These are phyloP conservation scores for Erythrophleum ivorense DNA, from an alignment of 331 rosid species.

Conservation along the genomic window DNA sequence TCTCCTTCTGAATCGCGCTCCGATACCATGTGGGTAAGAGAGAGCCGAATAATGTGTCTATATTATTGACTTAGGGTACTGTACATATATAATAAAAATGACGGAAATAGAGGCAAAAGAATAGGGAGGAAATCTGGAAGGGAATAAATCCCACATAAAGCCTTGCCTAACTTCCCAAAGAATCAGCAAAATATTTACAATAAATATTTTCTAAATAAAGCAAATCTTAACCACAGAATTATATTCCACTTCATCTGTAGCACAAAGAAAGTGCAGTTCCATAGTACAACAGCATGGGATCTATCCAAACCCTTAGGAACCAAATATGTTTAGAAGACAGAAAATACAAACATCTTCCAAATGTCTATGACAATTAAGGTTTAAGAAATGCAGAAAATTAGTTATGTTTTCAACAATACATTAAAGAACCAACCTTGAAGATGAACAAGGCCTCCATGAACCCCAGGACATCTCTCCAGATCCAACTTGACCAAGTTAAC, in stretches of 20 bases:
- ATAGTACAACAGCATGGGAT: background rate
- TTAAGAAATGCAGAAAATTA: constrained; percentile 1
- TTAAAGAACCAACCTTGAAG: constrained; percentile 64
- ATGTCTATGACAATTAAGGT: background rate
- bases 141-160: too few species aligned
- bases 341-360: background rate
- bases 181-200: too few species aligned
- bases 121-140: too few species aligned
- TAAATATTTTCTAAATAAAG: too few species aligned
- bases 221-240: background rate
- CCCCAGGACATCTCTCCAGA: constrained; percentile 88
- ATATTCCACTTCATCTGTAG: constrained; percentile 3
- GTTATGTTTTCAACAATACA: background rate
- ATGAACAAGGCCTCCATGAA: constrained; percentile 88
- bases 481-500: constrained; percentile 85
- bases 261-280: constrained; percentile 5
- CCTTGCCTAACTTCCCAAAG: too few species aligned
- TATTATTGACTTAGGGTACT: too few species aligned
- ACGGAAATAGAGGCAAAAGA: too few species aligned
- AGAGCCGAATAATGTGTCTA: too few species aligned
- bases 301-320: constrained; percentile 6
- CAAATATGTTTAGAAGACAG: constrained; percentile 1
- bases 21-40: too few species aligned
- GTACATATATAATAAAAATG: too few species aligned
- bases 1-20: too few species aligned